phyloP scores from a whole-genome alignment of 306 rosid species.

The Lupinus albus region DNA sequence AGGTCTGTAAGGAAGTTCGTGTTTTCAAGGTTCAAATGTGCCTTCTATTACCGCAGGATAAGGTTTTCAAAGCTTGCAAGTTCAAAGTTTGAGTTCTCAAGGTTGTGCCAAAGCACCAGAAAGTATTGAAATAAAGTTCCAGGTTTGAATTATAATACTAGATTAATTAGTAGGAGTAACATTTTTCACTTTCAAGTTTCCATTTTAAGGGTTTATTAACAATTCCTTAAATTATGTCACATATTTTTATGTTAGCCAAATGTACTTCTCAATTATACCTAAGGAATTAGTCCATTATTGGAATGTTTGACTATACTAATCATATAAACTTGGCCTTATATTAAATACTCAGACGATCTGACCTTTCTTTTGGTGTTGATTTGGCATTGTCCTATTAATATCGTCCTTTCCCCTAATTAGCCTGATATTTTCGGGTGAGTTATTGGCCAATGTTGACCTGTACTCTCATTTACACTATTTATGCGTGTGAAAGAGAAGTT shows the following conservation, averaged over 20 bases:
- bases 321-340: no score
- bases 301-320: no score
- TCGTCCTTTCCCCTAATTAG: no score
- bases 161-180: not conserved
- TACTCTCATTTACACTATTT: no score
- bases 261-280: no score
- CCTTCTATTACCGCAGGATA: constrained; percentile 63
- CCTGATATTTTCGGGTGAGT: no score
- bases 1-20: constrained; percentile 48
- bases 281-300: no score
- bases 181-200: constrained; percentile 3
- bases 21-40: constrained; percentile 55
- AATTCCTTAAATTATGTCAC: not conserved
- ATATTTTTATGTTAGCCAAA: no score
- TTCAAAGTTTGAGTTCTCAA: constrained; percentile 45
- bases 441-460: no score
- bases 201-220: constrained; percentile 28
- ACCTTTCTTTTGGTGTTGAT: no score
- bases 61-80: constrained; percentile 48
- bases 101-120: constrained; percentile 38
- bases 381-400: no score
- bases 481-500: not conserved
- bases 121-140: constrained; percentile 45
- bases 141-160: constrained; percentile 47
- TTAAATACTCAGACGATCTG: no score